Conservation (phyloP, 2,329 filamentous ascomycete genomes). For the Xylogone sp. region DNA sequence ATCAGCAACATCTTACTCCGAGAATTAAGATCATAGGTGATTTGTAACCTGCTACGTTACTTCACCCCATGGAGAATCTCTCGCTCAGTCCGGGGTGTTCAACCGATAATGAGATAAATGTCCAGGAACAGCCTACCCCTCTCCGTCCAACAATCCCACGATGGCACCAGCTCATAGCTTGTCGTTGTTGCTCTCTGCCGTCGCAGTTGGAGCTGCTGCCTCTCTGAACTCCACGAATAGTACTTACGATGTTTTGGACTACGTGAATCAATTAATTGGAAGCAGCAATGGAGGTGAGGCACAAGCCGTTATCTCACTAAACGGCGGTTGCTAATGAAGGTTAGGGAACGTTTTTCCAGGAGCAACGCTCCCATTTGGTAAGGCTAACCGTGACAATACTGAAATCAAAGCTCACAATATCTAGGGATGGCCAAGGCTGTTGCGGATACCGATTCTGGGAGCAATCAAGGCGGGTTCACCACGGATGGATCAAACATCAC, state of each 20-base stretch:
- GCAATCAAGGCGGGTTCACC: constrained; percentile 54
- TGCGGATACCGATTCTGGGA: constrained; percentile 47
- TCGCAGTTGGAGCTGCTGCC: neutral
- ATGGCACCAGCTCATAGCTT: neutral
- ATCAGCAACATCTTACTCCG: neutral
- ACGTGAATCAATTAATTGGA: constrained; percentile 50
- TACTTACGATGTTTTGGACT: constrained; percentile 33
- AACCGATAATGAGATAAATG: neutral
- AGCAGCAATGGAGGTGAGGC: constrained; percentile 45
- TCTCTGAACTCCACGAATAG: constrained; percentile 16
- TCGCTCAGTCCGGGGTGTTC: neutral
- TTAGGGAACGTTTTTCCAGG: constrained; percentile 49
- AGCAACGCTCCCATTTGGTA: constrained; percentile 48
- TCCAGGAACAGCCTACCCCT: neutral
- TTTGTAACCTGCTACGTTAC: neutral
- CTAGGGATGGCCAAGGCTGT: constrained; percentile 46
- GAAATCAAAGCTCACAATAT: constrained; percentile 16
- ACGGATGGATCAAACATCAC: constrained; percentile 36
- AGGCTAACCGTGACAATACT: neutral
- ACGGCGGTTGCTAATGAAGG: neutral
- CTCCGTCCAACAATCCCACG: neutral
- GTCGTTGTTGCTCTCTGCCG: neutral
- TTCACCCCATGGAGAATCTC: neutral
- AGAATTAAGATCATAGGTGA: neutral
- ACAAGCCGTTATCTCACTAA: neutral